Percentiles rank a stretch among this genome's conserved stretches.
These are phyloP conservation scores for Pelagophyceae sp. DNA, from an alignment of 352 stramenopile species.

Conservation along the genomic window DNA sequence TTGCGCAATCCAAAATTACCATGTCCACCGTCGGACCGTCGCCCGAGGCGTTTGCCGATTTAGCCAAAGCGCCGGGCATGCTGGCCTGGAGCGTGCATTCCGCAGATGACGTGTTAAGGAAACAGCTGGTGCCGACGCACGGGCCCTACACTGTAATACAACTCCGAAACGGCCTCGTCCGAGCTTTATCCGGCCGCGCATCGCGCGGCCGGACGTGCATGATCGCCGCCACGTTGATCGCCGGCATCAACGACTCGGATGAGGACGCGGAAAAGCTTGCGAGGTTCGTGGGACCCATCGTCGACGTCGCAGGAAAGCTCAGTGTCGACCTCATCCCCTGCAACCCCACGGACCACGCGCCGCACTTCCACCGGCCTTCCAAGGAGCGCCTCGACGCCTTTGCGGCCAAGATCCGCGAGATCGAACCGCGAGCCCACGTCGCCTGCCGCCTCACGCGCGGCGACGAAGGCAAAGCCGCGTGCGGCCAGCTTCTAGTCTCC, in stretches of 20 bases:
- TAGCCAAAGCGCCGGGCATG: slow-evolving; percentile 37
- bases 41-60: slow-evolving; percentile 43
- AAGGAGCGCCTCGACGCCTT: slow-evolving; percentile 40
- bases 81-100: slow-evolving; percentile 49
- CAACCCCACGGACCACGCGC: slow-evolving; percentile 52
- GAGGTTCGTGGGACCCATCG: slow-evolving; percentile 44
- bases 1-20: slow-evolving; percentile 80
- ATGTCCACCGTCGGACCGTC: slow-evolving; percentile 81
- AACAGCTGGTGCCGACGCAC: slow-evolving; percentile 51
- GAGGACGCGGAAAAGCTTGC: slow-evolving; percentile 46
- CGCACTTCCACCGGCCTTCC: slow-evolving; percentile 39
- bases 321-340: slow-evolving; percentile 60
- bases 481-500: slow-evolving; percentile 44
- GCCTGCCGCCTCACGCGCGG: slow-evolving; percentile 46
- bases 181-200: slow-evolving; percentile 35
- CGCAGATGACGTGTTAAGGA: slow-evolving; percentile 39
- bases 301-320: slow-evolving; percentile 45
- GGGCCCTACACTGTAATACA: slow-evolving; percentile 53
- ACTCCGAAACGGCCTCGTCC: slow-evolving; percentile 44
- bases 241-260: slow-evolving; percentile 53
- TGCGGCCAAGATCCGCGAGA: slow-evolving; percentile 35
- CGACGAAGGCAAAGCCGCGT: slow-evolving; percentile 53
- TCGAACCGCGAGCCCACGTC: slow-evolving; percentile 35
- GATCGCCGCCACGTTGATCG: slow-evolving; percentile 51
- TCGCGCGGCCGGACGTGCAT: slow-evolving; percentile 37